Evolutionary conservation across 2,329 filamentous ascomycete genomes (phyloP).

Genomic region (Fusarium sp.): DNA sequence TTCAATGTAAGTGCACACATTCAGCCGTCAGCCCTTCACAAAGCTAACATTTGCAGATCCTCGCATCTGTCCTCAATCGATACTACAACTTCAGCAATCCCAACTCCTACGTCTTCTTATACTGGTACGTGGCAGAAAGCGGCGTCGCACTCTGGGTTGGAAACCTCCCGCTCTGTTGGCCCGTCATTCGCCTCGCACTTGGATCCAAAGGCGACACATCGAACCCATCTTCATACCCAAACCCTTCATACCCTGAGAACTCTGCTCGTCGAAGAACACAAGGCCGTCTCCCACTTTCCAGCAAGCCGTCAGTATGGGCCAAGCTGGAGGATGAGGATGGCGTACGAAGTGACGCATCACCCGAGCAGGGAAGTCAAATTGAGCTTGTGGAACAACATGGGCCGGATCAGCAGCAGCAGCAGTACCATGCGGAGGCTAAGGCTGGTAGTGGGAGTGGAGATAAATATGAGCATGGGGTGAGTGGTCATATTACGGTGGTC

Average conservation of each 20-base stretch:
- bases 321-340: constrained; percentile 50
- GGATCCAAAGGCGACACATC: constrained; percentile 43
- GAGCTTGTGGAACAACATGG: constrained; percentile 46
- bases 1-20: constrained; percentile 54
- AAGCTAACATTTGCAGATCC: constrained; percentile 56
- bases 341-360: constrained; percentile 13
- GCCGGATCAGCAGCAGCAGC: constrained; percentile 13
- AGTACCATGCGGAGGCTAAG: constrained; percentile 20
- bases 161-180: constrained; percentile 72
- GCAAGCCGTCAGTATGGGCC: constrained; percentile 49
- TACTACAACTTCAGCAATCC: constrained; percentile 71
- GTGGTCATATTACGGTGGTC: constrained; percentile 48
- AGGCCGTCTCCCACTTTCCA: constrained; percentile 28
- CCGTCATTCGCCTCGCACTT: constrained; percentile 63
- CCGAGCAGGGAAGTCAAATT: constrained; percentile 49
- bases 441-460: constrained; percentile 12
- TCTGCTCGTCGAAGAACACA: constrained; percentile 39
- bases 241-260: constrained; percentile 38
- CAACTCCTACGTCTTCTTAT: constrained; percentile 68
- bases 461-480: not conserved
- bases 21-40: not conserved
- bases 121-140: constrained; percentile 72
- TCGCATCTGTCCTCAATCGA: constrained; percentile 71
- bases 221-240: constrained; percentile 43
- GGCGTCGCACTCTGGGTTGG: constrained; percentile 71